Conservation (phyloP, 73 alveolate genomes). For the Effrenium voratum region DNA sequence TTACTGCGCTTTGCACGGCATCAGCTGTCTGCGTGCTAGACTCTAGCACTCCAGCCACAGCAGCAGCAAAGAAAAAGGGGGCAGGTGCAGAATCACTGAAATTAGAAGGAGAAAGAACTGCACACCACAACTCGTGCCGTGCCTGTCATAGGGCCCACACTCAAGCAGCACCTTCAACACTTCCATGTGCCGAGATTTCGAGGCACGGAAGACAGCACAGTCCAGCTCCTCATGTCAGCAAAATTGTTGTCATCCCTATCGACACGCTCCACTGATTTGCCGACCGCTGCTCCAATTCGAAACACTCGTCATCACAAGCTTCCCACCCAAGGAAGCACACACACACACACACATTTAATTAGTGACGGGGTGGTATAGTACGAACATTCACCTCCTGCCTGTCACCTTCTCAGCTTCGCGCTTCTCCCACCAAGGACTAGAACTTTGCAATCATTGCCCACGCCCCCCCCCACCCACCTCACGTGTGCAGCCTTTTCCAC, state of each 20-base stretch:
- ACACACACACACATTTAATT: neutral
- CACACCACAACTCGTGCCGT: neutral
- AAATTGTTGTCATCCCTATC: neutral
- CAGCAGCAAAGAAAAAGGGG: neutral
- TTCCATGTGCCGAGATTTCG: constrained; percentile 47
- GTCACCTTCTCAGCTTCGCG: too few species aligned
- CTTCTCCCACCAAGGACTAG: too few species aligned
- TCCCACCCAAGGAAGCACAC: neutral
- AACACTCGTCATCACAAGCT: neutral
- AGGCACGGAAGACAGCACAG: constrained; percentile 59
- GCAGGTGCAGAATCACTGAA: neutral
- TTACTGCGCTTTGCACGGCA: too few species aligned
- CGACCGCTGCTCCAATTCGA: neutral
- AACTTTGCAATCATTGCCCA: too few species aligned
- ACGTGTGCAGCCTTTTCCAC: too few species aligned
- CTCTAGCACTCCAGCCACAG: neutral
- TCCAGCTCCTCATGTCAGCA: constrained; percentile 1
- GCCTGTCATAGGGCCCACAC: neutral
- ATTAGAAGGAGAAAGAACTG: neutral
- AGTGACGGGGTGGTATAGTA: neutral
- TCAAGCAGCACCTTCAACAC: neutral
- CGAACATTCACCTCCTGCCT: too few species aligned
- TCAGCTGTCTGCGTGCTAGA: neutral
- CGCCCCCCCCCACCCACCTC: too few species aligned
- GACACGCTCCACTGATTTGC: neutral